Evolutionary conservation across 805 yeast species (phyloP).

Genomic region (Kodamaea fukazawae): DNA sequence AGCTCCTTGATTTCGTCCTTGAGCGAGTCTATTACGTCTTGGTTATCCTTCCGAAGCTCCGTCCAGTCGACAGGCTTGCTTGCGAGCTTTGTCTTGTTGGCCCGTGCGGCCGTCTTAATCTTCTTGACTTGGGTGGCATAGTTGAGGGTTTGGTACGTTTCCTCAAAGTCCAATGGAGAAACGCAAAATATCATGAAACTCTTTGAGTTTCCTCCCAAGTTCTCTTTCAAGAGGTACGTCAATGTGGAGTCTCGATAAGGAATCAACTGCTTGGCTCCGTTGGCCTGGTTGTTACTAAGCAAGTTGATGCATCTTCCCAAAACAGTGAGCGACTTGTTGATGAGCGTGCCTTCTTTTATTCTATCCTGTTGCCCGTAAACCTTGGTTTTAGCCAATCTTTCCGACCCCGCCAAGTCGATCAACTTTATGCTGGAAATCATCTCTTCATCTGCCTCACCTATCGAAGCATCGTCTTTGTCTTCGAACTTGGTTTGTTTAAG

Average conservation of each 20-base stretch:
- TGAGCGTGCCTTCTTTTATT: constrained; percentile 71
- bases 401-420: constrained; percentile 85
- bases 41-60: constrained; percentile 24
- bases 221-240: constrained; percentile 74
- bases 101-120: constrained; percentile 60
- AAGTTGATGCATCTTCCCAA: constrained; percentile 64
- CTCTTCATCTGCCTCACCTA: constrained; percentile 44
- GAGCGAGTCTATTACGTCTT: constrained; percentile 25
- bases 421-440: constrained; percentile 60
- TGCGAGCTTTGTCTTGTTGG: constrained; percentile 30
- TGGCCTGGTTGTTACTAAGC: constrained; percentile 42
- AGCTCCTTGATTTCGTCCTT: constrained; percentile 32
- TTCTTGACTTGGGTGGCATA: constrained; percentile 76
- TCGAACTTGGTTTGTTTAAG: constrained; percentile 54
- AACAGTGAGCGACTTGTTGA: constrained; percentile 75
- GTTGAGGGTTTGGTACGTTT: constrained; percentile 68
- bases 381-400: constrained; percentile 61
- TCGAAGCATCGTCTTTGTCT: constrained; percentile 1
- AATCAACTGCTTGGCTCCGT: constrained; percentile 29
- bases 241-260: constrained; percentile 75
- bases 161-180: constrained; percentile 77
- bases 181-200: constrained; percentile 87
- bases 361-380: constrained; percentile 53
- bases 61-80: constrained; percentile 32
- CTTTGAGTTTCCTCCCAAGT: constrained; percentile 81